Conservation (phyloP, 2,329 filamentous ascomycete genomes). For the Scedosporium dehoogii region DNA sequence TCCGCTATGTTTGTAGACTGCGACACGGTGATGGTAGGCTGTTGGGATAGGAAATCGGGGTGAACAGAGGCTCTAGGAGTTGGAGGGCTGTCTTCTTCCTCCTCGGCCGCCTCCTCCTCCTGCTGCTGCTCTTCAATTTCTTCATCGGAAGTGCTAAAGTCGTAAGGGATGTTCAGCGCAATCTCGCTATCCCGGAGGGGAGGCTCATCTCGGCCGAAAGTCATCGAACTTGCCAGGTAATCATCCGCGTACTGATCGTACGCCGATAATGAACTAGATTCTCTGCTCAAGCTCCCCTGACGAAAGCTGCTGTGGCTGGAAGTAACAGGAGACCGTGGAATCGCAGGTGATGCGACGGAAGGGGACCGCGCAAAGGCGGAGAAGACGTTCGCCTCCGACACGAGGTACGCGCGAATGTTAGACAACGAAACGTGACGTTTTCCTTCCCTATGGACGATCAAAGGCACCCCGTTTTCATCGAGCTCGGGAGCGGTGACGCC, state of each 20-base stretch:
- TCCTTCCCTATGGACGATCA: conserved; percentile 44
- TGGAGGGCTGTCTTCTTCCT: conserved; percentile 26
- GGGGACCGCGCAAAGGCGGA: conserved; percentile 37
- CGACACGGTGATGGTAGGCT: background rate
- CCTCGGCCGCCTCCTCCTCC: too few relatives aligned
- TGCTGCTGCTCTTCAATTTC: conserved; percentile 17
- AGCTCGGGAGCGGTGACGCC: conserved; percentile 42
- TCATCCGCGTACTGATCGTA: conserved; percentile 11
- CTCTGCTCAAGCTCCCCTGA: background rate
- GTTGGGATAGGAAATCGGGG: conserved; percentile 19
- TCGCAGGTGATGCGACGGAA: conserved; percentile 42
- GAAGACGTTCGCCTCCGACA: conserved; percentile 59
- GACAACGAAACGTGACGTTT: conserved; percentile 56
- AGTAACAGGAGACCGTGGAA: conserved; percentile 31
- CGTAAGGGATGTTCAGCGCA: conserved; percentile 47
- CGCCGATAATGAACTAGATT: background rate
- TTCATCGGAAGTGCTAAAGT: conserved; percentile 24
- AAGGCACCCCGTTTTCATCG: conserved; percentile 20
- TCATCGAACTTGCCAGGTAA: conserved; percentile 21
- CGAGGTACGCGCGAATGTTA: conserved; percentile 52
- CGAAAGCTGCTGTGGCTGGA: conserved; percentile 2
- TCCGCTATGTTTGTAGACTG: background rate
- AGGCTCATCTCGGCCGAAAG: conserved; percentile 22
- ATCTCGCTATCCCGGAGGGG: conserved; percentile 42
- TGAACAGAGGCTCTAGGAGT: conserved; percentile 46